Evolutionary conservation across 1,284 basidiomycete genomes (phyloP), one percentile per base, ranked within the genome.

Genomic region (Taiwanofungus camphoratus): DNA sequence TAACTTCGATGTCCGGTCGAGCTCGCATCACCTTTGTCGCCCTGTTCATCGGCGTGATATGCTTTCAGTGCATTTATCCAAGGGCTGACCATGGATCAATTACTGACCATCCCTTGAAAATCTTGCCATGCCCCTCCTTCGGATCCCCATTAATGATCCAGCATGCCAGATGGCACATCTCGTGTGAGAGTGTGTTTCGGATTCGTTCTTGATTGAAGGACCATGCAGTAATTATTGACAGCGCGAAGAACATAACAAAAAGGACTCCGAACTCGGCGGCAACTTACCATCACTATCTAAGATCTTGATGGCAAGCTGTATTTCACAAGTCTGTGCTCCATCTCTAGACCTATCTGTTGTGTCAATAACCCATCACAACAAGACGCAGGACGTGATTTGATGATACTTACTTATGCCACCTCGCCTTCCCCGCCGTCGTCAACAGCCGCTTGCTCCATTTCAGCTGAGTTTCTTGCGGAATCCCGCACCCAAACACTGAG

Each of bases 101-200:
- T 20, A 58, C 71, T 40, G 44, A 86, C 88, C 89, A 92, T 39
- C 60, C 60, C 54, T 82, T 83, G 64, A 83, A 92, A 8, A 77
- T 61, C 12, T 61, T 66, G 11, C 87, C 87, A 52, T 91, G 87
- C 12, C 71, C 71, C 58, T 85, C 84, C 39, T 77, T 76, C 3
- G 79, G 72, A 19, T 78, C 70, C 8, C 72, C 64, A 55, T 85
- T 74, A 41, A 92, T 82, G 23, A 85, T 66, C 89, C 90, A 92
- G 44, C 77, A 80, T 4, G 88, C 88, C 21, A 92, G 64, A 61
- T 92, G 90, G 50, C 89, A 92, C 81, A 92, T 87, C 61, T 92
- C 90, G 54, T 92, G 89, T 21, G 85, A 77, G 2, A 92, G 64
- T 0, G 90, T 92, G 57, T 87, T 79, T 16, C 79, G 68, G 30